Percentiles rank a stretch among this genome's conserved stretches.
Evolutionary conservation across 352 stramenopile genomes (phyloP).

Genomic region (Phytophthora citricola): DNA sequence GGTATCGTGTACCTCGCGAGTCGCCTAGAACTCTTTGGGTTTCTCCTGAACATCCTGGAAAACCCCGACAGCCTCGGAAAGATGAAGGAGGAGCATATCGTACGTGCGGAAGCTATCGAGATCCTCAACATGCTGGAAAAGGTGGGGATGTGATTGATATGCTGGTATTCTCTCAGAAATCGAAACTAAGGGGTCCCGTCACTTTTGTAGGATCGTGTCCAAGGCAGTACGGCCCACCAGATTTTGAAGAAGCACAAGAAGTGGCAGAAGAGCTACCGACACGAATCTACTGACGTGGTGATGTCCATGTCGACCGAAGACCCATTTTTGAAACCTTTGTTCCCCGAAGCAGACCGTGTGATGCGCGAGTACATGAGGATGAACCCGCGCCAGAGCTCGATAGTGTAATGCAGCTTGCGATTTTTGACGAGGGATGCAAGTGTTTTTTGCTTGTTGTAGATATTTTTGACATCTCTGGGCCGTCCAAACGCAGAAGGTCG

Average conservation of each 20-base stretch:
- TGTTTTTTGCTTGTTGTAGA: constrained; percentile 9
- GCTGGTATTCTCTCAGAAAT: no score
- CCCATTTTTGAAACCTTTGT: constrained; percentile 71
- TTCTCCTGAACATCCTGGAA: constrained; percentile 81
- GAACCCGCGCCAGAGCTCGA: constrained; percentile 35
- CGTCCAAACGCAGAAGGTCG: constrained; percentile 11
- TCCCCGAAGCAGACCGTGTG: constrained; percentile 59
- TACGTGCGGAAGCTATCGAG: constrained; percentile 75
- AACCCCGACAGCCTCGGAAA: constrained; percentile 58
- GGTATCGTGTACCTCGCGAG: constrained; percentile 81
- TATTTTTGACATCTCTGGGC: neutral
- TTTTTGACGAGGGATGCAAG: constrained; percentile 5
- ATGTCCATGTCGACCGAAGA: constrained; percentile 62
- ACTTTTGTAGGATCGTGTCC: constrained; percentile 56
- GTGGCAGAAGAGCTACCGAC: constrained; percentile 85
- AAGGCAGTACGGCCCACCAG: constrained; percentile 74
- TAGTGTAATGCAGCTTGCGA: constrained; percentile 23
- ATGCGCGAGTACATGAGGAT: constrained; percentile 59
- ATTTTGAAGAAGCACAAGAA: constrained; percentile 91
- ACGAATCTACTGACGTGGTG: constrained; percentile 55
- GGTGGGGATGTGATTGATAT: constrained; percentile 28
- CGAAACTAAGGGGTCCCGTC: neutral
- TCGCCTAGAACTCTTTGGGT: constrained; percentile 73
- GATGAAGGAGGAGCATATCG: constrained; percentile 66
- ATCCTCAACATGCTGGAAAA: constrained; percentile 85